These are phyloP conservation scores for Cucumis melo DNA, from an alignment of 306 rosid species.

Conservation along the genomic window DNA sequence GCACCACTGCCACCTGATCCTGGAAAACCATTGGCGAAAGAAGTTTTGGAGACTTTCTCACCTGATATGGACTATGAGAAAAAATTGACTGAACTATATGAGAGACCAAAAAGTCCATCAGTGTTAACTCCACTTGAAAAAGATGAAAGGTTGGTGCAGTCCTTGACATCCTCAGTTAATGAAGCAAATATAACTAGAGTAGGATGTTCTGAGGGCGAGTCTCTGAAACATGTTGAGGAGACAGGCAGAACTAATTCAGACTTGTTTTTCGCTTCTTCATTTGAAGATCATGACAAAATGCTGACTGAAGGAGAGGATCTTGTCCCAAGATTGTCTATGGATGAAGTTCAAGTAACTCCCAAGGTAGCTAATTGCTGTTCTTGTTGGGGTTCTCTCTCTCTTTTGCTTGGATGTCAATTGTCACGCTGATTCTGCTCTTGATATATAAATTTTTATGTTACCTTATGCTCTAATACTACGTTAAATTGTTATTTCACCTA, in stretches of 20 bases:
- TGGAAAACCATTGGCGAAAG: conserved; percentile 59
- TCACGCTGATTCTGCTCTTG: neutral
- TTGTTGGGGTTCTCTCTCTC: neutral
- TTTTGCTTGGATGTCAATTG: neutral
- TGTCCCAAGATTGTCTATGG: conserved; percentile 21
- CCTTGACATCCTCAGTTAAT: conserved; percentile 11
- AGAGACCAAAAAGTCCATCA: conserved; percentile 24
- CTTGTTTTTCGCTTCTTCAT: conserved; percentile 29
- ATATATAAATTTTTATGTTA: neutral
- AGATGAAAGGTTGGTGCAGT: conserved; percentile 25
- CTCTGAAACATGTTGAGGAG: conserved; percentile 28
- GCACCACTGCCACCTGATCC: conserved; percentile 36
- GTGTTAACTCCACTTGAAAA: conserved; percentile 24
- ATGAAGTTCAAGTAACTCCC: conserved; percentile 31
- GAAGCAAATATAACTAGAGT: conserved; percentile 16
- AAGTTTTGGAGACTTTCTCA: conserved; percentile 47
- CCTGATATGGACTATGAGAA: conserved; percentile 38
- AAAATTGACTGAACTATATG: conserved; percentile 30
- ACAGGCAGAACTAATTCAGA: conserved; percentile 34
- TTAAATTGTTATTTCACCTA: neutral
- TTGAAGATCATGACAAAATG: conserved; percentile 19
- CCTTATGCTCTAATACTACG: neutral
- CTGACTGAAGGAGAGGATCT: conserved; percentile 18
- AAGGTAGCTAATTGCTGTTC: conserved; percentile 2
- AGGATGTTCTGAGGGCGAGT: conserved; percentile 10